A percentile compares a stretch with the other conserved stretches of the same genome.
phyloP scores from a whole-genome alignment of 2,329 filamentous ascomycete species.

The Eutypa lata region DNA sequence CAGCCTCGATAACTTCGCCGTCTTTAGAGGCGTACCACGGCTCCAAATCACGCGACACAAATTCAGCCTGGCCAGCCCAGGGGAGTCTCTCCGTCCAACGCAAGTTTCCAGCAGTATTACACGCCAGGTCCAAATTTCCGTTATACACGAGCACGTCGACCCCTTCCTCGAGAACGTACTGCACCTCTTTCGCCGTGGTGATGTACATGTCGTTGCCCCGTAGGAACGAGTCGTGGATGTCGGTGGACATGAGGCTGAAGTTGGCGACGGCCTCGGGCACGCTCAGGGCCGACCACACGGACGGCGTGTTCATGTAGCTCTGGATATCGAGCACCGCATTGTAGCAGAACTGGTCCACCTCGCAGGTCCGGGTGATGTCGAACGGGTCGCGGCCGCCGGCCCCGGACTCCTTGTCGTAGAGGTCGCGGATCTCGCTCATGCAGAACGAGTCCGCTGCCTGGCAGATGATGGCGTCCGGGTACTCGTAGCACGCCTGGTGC shows the following conservation, averaged over 20 bases:
- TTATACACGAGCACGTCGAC: slow-evolving; percentile 37
- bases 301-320: slow-evolving; percentile 19
- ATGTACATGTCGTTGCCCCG: slow-evolving; percentile 27
- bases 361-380: slow-evolving; percentile 38
- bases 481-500: slow-evolving; percentile 33
- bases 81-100: slow-evolving; percentile 14
- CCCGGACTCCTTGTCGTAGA: slow-evolving; percentile 38
- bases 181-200: slow-evolving; percentile 29
- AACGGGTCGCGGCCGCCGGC: slow-evolving; percentile 38
- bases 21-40: slow-evolving; percentile 12
- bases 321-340: slow-evolving; percentile 19
- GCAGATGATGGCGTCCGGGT: slow-evolving; percentile 40
- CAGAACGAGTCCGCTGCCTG: slow-evolving; percentile 33
- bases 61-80: slow-evolving; percentile 19
- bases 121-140: slow-evolving; percentile 37
- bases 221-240: slow-evolving; percentile 28
- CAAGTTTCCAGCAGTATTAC: slow-evolving; percentile 36
- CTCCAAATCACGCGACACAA: slow-evolving; percentile 9
- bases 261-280: slow-evolving; percentile 12
- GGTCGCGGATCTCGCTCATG: slow-evolving; percentile 33
- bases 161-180: slow-evolving; percentile 31
- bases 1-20: slow-evolving; percentile 7
- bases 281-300: slow-evolving; percentile 14
- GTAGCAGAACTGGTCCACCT: slow-evolving; percentile 37
- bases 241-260: slow-evolving; percentile 7